Evolutionary conservation across 2,329 filamentous ascomycete genomes (phyloP).

Genomic region (Fusarium incarnatum): DNA sequence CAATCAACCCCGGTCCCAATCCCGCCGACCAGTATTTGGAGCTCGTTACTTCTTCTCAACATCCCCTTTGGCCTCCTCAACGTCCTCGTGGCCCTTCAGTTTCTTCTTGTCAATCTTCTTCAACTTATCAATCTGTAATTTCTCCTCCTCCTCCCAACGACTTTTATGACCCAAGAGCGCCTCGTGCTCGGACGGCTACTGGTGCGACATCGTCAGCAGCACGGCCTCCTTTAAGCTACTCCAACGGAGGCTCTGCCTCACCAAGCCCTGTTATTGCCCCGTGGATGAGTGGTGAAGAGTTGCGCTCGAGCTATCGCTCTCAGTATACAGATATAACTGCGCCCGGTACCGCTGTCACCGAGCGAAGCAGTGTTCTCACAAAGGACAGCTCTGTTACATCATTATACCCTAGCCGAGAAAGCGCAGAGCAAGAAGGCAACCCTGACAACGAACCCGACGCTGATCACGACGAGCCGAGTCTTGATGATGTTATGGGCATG

Average conservation of each 20-base stretch:
- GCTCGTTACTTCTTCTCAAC: constrained; percentile 46
- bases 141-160: constrained; percentile 57
- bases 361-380: constrained; percentile 84
- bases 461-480: constrained; percentile 67
- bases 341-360: constrained; percentile 75
- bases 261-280: constrained; percentile 55
- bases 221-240: constrained; percentile 47
- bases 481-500: constrained; percentile 77
- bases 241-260: constrained; percentile 53
- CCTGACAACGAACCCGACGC: constrained; percentile 44
- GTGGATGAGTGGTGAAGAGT: constrained; percentile 64
- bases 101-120: constrained; percentile 60
- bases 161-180: constrained; percentile 50
- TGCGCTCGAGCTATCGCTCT: constrained; percentile 67
- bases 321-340: constrained; percentile 66
- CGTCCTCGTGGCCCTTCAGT: constrained; percentile 60
- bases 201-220: constrained; percentile 41
- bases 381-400: constrained; percentile 81
- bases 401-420: constrained; percentile 53
- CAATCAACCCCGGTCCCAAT: constrained; percentile 43
- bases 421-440: constrained; percentile 51
- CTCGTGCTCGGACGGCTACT: constrained; percentile 48
- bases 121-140: constrained; percentile 54
- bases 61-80: constrained; percentile 54
- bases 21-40: constrained; percentile 49